Base-by-base conservation (phyloP, 345 rosid genomes). In the Eucalyptus albens region DNA sequence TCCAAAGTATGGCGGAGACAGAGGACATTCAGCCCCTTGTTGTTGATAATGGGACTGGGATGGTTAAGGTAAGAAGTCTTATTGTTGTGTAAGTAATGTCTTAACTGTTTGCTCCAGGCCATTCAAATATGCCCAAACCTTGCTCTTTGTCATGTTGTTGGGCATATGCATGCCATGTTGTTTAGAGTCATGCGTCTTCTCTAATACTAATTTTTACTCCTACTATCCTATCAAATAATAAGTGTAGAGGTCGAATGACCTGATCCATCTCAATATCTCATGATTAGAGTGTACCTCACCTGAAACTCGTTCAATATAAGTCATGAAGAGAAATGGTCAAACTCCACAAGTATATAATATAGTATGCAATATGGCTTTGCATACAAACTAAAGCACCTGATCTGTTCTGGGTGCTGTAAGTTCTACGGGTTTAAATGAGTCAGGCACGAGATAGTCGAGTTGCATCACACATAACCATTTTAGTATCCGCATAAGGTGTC, bases 11-110 rank as follows among this genome's bases (percentile, higher is more conserved):
- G 94, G 92, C 94, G 26, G 92, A 92, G 5, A 55, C 89, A 26
- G 94, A 91, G 87, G 93, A 91, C 49, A 90, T 92, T 88, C 96
- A 95, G 87, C 96, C 96, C 69, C 96, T 95, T 82, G 95, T 95
- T 55, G 94, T 94, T 55, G 96, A 95, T 91, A 95, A 95, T 95
- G 96, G 96, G 90, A 95, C 96, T 65, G 95, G 95, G 93, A 95
- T 95, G 96, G 96, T 95, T 86, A 95, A 95, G 94, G 96, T 95
- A 59, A 88, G 92, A 87, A 51, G 26, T 77, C 24, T 44, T 37
- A 21, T 77, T 40, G 47, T 40, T 21, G 83, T 22, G 42, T 40
- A 21, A 77, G 83, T 21, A 40, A 37, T 9, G 47, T 77, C 83
- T 77, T 42, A 1, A 21, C 82, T 72, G 45, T 0, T 37, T 72